These are phyloP conservation scores for Nephelium lappaceum DNA, from an alignment of 345 rosid species.

Conservation along the genomic window DNA sequence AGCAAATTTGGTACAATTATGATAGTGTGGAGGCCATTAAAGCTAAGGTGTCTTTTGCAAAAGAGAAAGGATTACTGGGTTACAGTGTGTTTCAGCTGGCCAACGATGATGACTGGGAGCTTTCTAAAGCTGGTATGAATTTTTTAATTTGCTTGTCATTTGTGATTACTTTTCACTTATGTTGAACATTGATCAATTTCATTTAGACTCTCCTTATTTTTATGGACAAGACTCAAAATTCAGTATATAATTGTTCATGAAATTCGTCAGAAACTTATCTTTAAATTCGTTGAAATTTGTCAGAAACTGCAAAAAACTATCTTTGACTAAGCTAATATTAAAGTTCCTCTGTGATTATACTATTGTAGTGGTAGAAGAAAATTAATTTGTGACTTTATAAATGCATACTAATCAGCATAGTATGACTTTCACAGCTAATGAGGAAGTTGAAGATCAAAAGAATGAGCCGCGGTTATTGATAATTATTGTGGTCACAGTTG, in stretches of 20 bases:
- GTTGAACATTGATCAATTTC: too few relatives aligned
- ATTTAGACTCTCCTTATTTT: too few relatives aligned
- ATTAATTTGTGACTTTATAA: not conserved
- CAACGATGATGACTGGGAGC: constrained; percentile 15
- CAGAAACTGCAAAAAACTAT: too few relatives aligned
- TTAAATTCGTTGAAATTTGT: too few relatives aligned
- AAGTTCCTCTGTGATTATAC: too few relatives aligned
- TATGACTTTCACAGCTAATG: not conserved
- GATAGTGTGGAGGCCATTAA: constrained; percentile 11
- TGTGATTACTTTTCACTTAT: not conserved
- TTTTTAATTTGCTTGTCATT: not conserved
- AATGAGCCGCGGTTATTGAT: not conserved
- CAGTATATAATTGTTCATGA: too few relatives aligned
- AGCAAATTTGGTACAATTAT: constrained; percentile 11
- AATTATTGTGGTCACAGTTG: constrained; percentile 3
- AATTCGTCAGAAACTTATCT: too few relatives aligned
- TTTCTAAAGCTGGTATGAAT: constrained; percentile 1
- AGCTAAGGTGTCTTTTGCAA: constrained; percentile 12
- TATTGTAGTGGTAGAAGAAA: too few relatives aligned
- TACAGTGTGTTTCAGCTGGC: constrained; percentile 12
- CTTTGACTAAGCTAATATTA: too few relatives aligned
- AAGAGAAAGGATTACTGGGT: constrained; percentile 17
- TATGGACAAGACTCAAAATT: too few relatives aligned
- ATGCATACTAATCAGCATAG: not conserved
- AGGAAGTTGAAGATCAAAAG: not conserved